These are phyloP conservation scores for Heteromeles arbutifolia DNA, from an alignment of 306 rosid genomes.

Conservation along the genomic window DNA sequence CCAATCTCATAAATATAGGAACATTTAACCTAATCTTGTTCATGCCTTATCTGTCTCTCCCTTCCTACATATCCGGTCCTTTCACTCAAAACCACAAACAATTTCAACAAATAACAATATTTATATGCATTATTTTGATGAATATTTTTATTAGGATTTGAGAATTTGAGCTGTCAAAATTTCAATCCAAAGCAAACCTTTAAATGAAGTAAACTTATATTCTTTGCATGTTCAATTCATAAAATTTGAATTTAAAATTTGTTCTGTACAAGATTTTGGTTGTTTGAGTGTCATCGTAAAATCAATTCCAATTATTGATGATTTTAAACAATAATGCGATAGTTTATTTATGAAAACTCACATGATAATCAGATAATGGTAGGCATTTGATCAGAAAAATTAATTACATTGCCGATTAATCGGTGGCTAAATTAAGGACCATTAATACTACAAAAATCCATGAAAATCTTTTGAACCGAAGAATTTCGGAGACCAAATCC, in stretches of 20 bases:
- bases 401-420: background rate
- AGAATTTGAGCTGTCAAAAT: too few species aligned
- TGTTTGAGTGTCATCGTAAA: too few species aligned
- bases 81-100: background rate
- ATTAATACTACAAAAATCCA: background rate
- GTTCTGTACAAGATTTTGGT: too few species aligned
- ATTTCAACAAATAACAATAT: background rate
- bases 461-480: background rate
- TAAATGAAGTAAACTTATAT: too few species aligned
- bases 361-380: background rate
- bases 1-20: slow-evolving; percentile 7
- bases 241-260: too few species aligned
- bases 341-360: background rate
- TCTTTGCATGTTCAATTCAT: too few species aligned
- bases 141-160: background rate
- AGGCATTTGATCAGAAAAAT: background rate
- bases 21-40: background rate
- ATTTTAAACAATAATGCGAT: background rate
- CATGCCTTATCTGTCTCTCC: background rate
- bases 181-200: background rate
- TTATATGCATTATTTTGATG: background rate
- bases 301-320: too few species aligned
- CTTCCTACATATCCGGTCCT: background rate
- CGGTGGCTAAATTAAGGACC: background rate
- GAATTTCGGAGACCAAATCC: background rate